Base-by-base conservation (phyloP, 495 filamentous ascomycete genomes). In the Lepraria neglecta region DNA sequence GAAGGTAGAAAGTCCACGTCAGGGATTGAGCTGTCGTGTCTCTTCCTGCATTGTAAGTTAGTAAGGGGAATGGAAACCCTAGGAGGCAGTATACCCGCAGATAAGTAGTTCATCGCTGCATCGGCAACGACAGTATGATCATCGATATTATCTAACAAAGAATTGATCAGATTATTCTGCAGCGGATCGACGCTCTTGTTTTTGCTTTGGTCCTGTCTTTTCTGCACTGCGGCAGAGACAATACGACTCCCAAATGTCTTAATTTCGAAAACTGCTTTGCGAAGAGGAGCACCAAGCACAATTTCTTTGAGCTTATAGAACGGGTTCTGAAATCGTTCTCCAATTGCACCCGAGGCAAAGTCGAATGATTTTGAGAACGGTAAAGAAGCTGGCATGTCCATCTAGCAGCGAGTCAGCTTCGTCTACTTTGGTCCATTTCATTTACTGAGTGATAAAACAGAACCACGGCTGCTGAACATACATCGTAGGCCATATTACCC, bases 1-100 rank as follows among this genome's bases (percentile, higher is more conserved):
- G 70, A 1, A 81, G 71, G 62, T 84, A 82, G 44, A 83, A 78
- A 14, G 76, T 76, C 82, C 82, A 85, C 9, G 82, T 83, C 10
- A 85, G 69, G 0, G 80, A 80, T 65, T 85, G 82, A 10, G 80
- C 82, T 19, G 80, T 82, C 0, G 82, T 85, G 68, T 85, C 82
- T 60, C 82, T 69, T 33, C 82, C 79, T 73, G 27, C 19, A 24
- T 35, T 24, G 35, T n/a, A 35, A 7, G 57, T 72, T 28, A 72
- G 63, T 33, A 52, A 40, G 6, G 15, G 15, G 21, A 24, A 12
- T 31, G 15, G 44, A 0, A 48, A 24, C 12, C 43, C 28, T n/a
- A 7, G 31, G 35, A 40, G 5, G 27, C 15, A 11, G 43, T 61
- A 33, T 61, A 72, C 69, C 76, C 10, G 82, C 82, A 28, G 81